These are phyloP conservation scores for Apiospora hydei DNA, from an alignment of 2,329 filamentous ascomycete species.

Conservation along the genomic window DNA sequence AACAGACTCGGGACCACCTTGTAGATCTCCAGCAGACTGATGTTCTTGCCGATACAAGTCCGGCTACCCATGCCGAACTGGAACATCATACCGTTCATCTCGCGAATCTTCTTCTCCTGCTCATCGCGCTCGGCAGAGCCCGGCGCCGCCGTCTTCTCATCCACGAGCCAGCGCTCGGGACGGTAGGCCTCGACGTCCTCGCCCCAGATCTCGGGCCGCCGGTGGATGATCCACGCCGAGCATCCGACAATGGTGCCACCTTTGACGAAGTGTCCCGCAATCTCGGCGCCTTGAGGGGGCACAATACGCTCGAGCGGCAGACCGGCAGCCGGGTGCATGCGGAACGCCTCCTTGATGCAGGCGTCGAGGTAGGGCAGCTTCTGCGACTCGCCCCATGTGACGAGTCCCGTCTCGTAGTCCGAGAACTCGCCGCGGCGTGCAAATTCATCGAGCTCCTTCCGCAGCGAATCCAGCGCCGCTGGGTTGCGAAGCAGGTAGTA, in stretches of 20 bases:
- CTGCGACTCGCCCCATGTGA: slow-evolving; percentile 74
- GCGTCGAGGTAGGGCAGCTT: slow-evolving; percentile 79
- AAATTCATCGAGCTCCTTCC: slow-evolving; percentile 68
- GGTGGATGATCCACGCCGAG: slow-evolving; percentile 78
- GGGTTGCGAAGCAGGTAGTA: slow-evolving; percentile 76
- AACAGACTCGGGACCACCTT: slow-evolving; percentile 68
- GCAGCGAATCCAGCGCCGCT: slow-evolving; percentile 59
- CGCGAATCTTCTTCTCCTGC: slow-evolving; percentile 63
- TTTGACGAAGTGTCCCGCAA: slow-evolving; percentile 67
- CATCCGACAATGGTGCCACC: slow-evolving; percentile 79
- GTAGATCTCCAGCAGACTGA: slow-evolving; percentile 68
- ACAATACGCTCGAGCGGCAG: slow-evolving; percentile 78
- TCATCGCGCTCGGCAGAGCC: slow-evolving; percentile 37
- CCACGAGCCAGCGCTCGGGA: slow-evolving; percentile 71
- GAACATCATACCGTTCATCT: slow-evolving; percentile 75
- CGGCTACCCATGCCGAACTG: slow-evolving; percentile 76
- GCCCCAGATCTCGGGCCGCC: slow-evolving; percentile 72
- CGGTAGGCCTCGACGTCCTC: slow-evolving; percentile 69
- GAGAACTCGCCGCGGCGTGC: slow-evolving; percentile 58
- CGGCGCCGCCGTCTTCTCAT: slow-evolving; percentile 38
- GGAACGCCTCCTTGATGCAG: slow-evolving; percentile 79
- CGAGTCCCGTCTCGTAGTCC: slow-evolving; percentile 63
- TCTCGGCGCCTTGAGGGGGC: slow-evolving; percentile 67
- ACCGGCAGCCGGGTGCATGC: slow-evolving; percentile 76
- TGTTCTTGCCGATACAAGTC: slow-evolving; percentile 75